Evolutionary conservation across 257 asterid genomes (phyloP), one percentile per base, ranked within the genome.

Genomic region (Fraxinus americana): DNA sequence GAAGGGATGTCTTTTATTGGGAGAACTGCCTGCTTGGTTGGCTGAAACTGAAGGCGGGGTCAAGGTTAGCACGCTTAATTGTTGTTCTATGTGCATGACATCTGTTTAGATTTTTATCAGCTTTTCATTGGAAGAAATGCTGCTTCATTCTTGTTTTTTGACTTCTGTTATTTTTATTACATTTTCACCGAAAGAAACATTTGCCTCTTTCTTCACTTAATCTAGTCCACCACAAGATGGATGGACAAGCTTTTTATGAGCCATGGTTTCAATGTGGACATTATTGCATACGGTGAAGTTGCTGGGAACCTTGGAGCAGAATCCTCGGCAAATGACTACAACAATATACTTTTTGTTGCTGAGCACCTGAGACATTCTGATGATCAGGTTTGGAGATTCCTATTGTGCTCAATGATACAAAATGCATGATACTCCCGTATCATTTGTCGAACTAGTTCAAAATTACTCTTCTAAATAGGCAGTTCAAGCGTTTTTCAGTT

Each of bases 321-420:
- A 76, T 71, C 79, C 35, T 57, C 75, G 10, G 59, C 67, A 12
- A 85, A 36, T 70, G 88, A 77, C 57, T 74, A 48, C 78, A 65
- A 74, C 13, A 63, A 71, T 67, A 69, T 79, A 34, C 89, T 92
- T 67, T 92, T 90, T 77, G 78, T 77, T 67, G 96, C 97, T 41
- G 91, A 94, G 86, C 97, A 94, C 79, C 88, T 89, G 81, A 87
- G 87, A 59, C 87, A 75, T 84, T 94, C 97, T 74, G 98, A 94
- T 84, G 97, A 88, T 84, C 97, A 94, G 97, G 97, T 94, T 41
- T 70, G 35, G 45, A 77, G 36, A 2, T 36, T 16, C 30, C 16
- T 34, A 34, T 43, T 43, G 1, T 61, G n/a, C 75, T 68, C 38
- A 4, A 19, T 63, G 69, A 10, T 23, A 11, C 36, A 25, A 36